Conservation (phyloP, 1,284 basidiomycete species). For the Cryptococcus floricola region DNA sequence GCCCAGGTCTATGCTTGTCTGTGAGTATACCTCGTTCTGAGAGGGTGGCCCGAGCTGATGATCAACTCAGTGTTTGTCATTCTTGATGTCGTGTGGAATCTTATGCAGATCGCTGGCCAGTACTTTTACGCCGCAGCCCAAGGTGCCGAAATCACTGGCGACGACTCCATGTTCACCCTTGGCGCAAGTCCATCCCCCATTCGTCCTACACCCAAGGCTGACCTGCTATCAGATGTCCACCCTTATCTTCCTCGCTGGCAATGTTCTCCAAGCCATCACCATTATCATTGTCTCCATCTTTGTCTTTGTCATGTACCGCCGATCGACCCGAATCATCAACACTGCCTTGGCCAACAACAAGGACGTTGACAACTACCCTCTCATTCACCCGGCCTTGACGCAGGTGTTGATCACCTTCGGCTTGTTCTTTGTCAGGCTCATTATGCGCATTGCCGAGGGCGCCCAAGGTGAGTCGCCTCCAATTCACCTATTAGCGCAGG, state of each 20-base stretch:
- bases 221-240: conserved; percentile 20
- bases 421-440: conserved; percentile 28
- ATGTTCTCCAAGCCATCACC: conserved; percentile 22
- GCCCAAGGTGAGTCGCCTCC: conserved; percentile 24
- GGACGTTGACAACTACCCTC: conserved; percentile 17
- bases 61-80: conserved; percentile 21
- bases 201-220: neutral
- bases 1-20: conserved; percentile 26
- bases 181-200: conserved; percentile 14
- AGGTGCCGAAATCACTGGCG: conserved; percentile 16
- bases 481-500: neutral
- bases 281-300: conserved; percentile 28
- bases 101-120: conserved; percentile 30
- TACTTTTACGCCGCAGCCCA: conserved; percentile 22
- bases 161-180: conserved; percentile 21
- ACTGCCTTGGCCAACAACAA: conserved; percentile 8
- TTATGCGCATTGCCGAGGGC: conserved; percentile 29
- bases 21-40: conserved; percentile 11
- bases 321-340: conserved; percentile 15
- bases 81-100: conserved; percentile 27
- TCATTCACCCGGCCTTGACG: conserved; percentile 15
- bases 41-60: neutral
- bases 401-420: conserved; percentile 22
- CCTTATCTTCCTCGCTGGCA: conserved; percentile 29
- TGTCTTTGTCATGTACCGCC: conserved; percentile 31